These are phyloP conservation scores for Neodidymelliopsis sp. DNA, from an alignment of 2,329 filamentous ascomycete species.

Conservation along the genomic window DNA sequence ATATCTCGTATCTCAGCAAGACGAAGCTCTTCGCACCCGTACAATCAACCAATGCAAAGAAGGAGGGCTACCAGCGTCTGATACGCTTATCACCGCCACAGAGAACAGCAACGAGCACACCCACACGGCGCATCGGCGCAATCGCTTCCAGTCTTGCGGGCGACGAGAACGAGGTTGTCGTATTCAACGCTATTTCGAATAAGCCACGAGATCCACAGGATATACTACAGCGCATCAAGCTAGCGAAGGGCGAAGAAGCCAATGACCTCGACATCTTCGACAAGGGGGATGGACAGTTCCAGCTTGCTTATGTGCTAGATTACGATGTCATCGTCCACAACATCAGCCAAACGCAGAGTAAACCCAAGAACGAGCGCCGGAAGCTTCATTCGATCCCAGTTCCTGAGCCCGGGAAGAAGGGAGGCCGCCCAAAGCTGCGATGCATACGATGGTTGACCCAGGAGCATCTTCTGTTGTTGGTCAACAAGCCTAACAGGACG, in stretches of 20 bases:
- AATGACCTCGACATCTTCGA: slow-evolving; percentile 76
- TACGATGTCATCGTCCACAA: slow-evolving; percentile 75
- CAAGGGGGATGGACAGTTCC: slow-evolving; percentile 67
- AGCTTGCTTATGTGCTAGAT: slow-evolving; percentile 80
- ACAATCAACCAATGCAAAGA: slow-evolving; percentile 50
- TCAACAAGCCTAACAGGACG: slow-evolving; percentile 61
- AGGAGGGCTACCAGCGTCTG: slow-evolving; percentile 67
- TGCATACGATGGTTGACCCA: slow-evolving; percentile 64
- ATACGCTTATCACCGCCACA: slow-evolving; percentile 64
- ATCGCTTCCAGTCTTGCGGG: slow-evolving; percentile 80
- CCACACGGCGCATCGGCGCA: slow-evolving; percentile 72
- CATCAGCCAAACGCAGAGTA: slow-evolving; percentile 56
- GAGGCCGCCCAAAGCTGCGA: slow-evolving; percentile 60
- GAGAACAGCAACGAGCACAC: slow-evolving; percentile 53
- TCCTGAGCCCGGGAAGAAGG: slow-evolving; percentile 45
- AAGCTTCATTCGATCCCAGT: slow-evolving; percentile 43
- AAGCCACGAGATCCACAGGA: slow-evolving; percentile 56
- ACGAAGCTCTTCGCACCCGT: slow-evolving; percentile 59
- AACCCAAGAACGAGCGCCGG: slow-evolving; percentile 34
- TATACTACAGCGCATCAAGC: slow-evolving; percentile 61
- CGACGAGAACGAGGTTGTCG: slow-evolving; percentile 74
- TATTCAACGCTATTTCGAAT: slow-evolving; percentile 73
- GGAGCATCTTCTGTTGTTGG: slow-evolving; percentile 61
- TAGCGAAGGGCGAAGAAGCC: slow-evolving; percentile 63
- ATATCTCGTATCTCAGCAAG: slow-evolving; percentile 58